These are phyloP conservation scores for Albophoma yamanashiensis DNA, from an alignment of 2,329 filamentous ascomycete species.

Conservation along the genomic window DNA sequence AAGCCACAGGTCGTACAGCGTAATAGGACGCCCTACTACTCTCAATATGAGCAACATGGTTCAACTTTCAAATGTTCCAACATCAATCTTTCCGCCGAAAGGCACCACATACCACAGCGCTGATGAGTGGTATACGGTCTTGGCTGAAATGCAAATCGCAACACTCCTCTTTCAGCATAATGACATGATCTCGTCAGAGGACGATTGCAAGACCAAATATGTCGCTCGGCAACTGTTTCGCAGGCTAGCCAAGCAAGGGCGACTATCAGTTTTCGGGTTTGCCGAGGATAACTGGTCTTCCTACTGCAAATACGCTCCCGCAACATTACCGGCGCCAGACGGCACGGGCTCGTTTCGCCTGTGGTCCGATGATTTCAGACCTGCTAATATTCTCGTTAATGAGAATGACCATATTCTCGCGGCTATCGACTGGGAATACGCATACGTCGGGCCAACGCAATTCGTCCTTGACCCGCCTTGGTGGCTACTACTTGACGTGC, in stretches of 20 bases:
- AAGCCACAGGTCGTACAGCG: conserved; percentile 12
- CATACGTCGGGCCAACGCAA: background rate
- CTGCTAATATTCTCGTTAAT: conserved; percentile 17
- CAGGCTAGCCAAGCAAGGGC: conserved; percentile 15
- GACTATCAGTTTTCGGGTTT: conserved; percentile 16
- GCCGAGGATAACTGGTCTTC: conserved; percentile 18
- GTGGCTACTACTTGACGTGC: conserved; percentile 1
- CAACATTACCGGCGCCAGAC: conserved; percentile 6
- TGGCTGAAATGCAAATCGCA: conserved; percentile 29
- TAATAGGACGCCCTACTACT: conserved; percentile 24
- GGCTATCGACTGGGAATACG: background rate
- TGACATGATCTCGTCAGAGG: conserved; percentile 21
- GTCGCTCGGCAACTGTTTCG: conserved; percentile 30
- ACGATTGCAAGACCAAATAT: conserved; percentile 31
- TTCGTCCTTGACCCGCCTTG: conserved; percentile 1
- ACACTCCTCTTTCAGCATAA: conserved; percentile 30
- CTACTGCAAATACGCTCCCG: background rate
- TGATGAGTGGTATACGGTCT: conserved; percentile 24
- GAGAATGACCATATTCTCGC: too few relatives aligned
- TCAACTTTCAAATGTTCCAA: conserved; percentile 13
- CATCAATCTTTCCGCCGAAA: conserved; percentile 9
- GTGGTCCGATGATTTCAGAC: conserved; percentile 22
- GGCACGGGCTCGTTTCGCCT: conserved; percentile 13
- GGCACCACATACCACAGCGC: conserved; percentile 12
- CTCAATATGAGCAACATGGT: conserved; percentile 30